Base-by-base conservation (phyloP, 176 grass and related monocot species). In the Echinochloa phyllopogon region DNA sequence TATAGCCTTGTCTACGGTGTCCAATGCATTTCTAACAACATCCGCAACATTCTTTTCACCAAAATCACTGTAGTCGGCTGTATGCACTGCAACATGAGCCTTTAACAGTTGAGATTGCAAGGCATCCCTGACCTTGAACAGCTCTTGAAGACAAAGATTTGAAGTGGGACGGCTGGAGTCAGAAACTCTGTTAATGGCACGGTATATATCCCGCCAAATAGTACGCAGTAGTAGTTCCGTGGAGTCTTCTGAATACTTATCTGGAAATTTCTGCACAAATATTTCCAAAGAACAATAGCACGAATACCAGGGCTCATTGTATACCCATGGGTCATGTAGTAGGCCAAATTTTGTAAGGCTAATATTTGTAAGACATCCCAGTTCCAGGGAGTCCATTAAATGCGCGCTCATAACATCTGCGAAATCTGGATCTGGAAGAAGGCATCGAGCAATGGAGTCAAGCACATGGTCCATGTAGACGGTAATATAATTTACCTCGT, bases 221-320 rank as follows among this genome's bases (percentile, higher is more conserved):
- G 29, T 33, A 33, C 29, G 29, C 29, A 33, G 29, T 33, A 33
- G 29, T 33, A 33, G 29, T 33, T 33, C 29, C 2, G 29, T 33
- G 2, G 29, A 33, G 1, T 33, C 29, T 33, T 33, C 2, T 33
- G 29, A 33, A 33, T 33, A 33, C 29, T 33, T 2, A 33, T 33
- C 2, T 33, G 29, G 29, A 33, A 33, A 33, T 33, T 1, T 33
- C 29, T 33, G 29, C 1, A 1, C 29, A 33, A 56, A 3, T 39
- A 75, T 18, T 75, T 75, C 51, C 73, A 75, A 75, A 2, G 51
- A 37, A 57, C 73, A 57, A 23, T 75, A 75, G 7, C 8, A 57
- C 9, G 33, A 39, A n/a, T 75, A 40, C 73, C 73, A 75, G 0
- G 5, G 16, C 4, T 75, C 11, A 0, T 7, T 4, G 33, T 41